Evolutionary conservation across 2,329 filamentous ascomycete genomes (phyloP).

Genomic region (Plectosphaerella plurivora): DNA sequence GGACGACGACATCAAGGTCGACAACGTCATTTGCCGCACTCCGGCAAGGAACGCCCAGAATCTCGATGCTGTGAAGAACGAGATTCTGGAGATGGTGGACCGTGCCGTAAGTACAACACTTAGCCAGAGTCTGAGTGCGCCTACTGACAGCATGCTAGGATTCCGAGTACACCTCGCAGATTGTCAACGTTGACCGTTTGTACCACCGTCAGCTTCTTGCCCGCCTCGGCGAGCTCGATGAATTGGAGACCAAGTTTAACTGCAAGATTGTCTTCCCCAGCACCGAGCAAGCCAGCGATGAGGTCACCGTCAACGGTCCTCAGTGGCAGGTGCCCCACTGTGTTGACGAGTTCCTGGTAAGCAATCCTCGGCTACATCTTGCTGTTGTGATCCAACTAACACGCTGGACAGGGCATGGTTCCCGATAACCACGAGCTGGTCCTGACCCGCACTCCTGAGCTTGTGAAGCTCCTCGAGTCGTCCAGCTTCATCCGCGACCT

Average conservation of each 20-base stretch:
- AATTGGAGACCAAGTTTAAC: conserved; percentile 98
- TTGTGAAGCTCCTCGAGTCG: conserved; percentile 79
- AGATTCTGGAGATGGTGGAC: conserved; percentile 99
- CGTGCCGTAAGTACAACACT: conserved; percentile 60
- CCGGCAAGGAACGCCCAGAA: conserved; percentile 96
- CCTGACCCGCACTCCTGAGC: conserved; percentile 68
- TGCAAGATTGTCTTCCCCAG: conserved; percentile 99
- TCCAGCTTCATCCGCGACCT: conserved; percentile 77
- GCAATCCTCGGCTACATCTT: conserved; percentile 14
- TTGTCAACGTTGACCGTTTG: conserved; percentile 87
- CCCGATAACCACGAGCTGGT: conserved; percentile 92
- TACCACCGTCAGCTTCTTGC: conserved; percentile 93
- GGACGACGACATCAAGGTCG: conserved; percentile 96
- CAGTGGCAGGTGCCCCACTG: conserved; percentile 98
- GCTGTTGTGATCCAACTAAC: conserved; percentile 17
- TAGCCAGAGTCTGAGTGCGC: not conserved
- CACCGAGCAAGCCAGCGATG: conserved; percentile 94
- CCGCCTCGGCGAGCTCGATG: conserved; percentile 83
- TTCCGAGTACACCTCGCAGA: conserved; percentile 93
- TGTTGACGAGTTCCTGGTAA: conserved; percentile 86
- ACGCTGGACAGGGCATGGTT: conserved; percentile 71
- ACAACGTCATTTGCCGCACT: conserved; percentile 98
- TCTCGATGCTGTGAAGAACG: conserved; percentile 93
- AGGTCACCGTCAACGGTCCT: conserved; percentile 90
- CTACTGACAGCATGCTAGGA: conserved; percentile 49